Base-by-base conservation (phyloP, 1,284 basidiomycete genomes). In the Pseudozyma hubeiensis region DNA sequence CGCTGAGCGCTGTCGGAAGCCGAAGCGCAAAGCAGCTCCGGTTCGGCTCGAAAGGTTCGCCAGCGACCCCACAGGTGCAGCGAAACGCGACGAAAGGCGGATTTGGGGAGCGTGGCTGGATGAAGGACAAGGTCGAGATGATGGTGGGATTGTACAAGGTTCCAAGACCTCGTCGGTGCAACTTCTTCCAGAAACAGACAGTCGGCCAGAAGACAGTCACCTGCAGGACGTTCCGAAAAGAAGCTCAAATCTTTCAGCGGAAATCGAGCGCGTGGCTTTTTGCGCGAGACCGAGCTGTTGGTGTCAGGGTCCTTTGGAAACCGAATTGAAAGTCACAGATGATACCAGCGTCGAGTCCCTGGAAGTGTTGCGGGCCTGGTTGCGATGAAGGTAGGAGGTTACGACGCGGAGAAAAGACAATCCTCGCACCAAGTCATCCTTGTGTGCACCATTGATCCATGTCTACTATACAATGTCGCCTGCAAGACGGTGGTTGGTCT, bases 21-120 rank as follows among this genome's bases (percentile, higher is more conserved):
- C 40, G 40, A 7, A 46, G 31, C 44, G 51, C 44, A 55, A 56
- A 60, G 57, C 58, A 43, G 50, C 56, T 49, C 43, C 7, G 24
- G 17, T 29, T 40, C 35, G 52, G 46, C 46, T 48, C 64, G 35
- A 45, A 9, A 10, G 37, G 43, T 39, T 48, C 24, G 57, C 43
- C 57, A 37, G 30, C 48, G 43, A 52, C 53, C 33, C 46, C 43
- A 33, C 31, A 52, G 17, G 35, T 47, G 49, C 53, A 52, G 44
- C 49, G 19, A 13, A 37, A 24, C 24, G 24, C 24, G 24, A 24
- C 24, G 24, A 24, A 24, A 24, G 24, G 24, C 24, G 24, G 35
- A 37, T 2, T 9, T 10, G 35, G 14, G 35, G 54, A 30, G 41
- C 46, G 41, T 37, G 2, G 2, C 40, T 14, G n/a, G 7, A n/a